Conservation (phyloP, 1,284 basidiomycete genomes). For the Sporisorium iseilematis-ciliati region DNA sequence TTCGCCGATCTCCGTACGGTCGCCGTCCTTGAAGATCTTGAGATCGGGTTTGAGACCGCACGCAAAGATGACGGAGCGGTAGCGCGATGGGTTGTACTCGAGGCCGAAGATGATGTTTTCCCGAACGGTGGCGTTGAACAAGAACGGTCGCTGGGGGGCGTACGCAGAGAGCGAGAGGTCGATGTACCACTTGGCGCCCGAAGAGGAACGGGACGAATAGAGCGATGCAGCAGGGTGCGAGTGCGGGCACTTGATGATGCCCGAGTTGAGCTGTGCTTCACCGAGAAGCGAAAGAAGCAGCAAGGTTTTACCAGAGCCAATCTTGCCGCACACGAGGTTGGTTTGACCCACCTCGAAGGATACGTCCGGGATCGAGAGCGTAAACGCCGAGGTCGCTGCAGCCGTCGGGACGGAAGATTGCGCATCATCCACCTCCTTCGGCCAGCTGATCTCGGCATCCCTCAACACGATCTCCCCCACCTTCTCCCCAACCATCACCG, state of each 20-base stretch:
- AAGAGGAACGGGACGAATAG: conserved; percentile 9
- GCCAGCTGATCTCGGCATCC: conserved; percentile 35
- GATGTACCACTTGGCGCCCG: conserved; percentile 26
- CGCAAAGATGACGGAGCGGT: conserved; percentile 63
- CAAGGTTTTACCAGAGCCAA: conserved; percentile 66
- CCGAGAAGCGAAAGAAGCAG: conserved; percentile 63
- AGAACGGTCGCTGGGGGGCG: conserved; percentile 88
- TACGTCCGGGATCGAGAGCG: conserved; percentile 30
- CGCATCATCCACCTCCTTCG: conserved; percentile 7
- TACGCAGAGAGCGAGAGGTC: conserved; percentile 74
- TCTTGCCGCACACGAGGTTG: conserved; percentile 59
- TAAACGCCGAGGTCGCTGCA: conserved; percentile 11
- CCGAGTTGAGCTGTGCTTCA: conserved; percentile 52
- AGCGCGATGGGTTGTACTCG: conserved; percentile 72
- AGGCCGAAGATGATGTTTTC: conserved; percentile 72
- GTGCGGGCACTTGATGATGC: conserved; percentile 55
- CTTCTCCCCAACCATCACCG: conserved; percentile 12
- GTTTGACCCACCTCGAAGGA: conserved; percentile 21
- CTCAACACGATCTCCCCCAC: conserved; percentile 13
- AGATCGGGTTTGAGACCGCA: conserved; percentile 74
- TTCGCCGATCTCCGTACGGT: conserved; percentile 77
- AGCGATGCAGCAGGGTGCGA: conserved; percentile 31
- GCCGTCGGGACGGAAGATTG: not conserved
- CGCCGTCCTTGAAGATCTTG: conserved; percentile 79
- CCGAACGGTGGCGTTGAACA: conserved; percentile 82